Conservation (phyloP, 257 asterid genomes). For the Solanum rostratum region DNA sequence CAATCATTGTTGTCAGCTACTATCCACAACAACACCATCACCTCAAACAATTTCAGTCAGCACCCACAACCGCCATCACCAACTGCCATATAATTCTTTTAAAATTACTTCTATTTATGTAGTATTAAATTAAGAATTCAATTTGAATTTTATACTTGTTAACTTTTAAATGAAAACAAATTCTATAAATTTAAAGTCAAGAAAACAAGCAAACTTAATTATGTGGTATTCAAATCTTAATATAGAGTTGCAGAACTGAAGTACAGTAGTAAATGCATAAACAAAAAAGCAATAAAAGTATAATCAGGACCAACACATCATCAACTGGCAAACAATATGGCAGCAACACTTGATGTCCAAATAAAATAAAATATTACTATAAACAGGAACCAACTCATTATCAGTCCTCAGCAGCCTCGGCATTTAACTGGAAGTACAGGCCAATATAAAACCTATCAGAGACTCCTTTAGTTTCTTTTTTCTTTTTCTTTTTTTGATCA, state of each 20-base stretch:
- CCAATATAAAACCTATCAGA: background rate
- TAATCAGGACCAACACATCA: background rate
- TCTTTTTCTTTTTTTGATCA: background rate
- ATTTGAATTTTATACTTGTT: background rate
- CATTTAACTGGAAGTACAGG: background rate
- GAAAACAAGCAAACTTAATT: background rate
- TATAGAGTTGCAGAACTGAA: background rate
- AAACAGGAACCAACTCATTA: background rate
- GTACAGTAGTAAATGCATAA: background rate
- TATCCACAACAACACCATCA: background rate
- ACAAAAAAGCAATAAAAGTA: background rate
- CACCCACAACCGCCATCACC: background rate
- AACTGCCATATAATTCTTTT: background rate
- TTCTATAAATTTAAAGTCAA: background rate
- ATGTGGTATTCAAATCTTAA: background rate
- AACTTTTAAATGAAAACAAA: background rate
- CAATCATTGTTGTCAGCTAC: background rate
- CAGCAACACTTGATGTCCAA: background rate
- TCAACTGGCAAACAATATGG: background rate
- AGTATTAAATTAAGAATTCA: background rate
- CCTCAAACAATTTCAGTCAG: background rate
- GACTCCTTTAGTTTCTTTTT: background rate
- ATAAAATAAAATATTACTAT: background rate
- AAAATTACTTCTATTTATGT: background rate
- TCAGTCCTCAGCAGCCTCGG: background rate